phyloP scores from a whole-genome alignment of 225 moss, liverwort and hornwort genomes.

The Marchantia polymorpha region DNA sequence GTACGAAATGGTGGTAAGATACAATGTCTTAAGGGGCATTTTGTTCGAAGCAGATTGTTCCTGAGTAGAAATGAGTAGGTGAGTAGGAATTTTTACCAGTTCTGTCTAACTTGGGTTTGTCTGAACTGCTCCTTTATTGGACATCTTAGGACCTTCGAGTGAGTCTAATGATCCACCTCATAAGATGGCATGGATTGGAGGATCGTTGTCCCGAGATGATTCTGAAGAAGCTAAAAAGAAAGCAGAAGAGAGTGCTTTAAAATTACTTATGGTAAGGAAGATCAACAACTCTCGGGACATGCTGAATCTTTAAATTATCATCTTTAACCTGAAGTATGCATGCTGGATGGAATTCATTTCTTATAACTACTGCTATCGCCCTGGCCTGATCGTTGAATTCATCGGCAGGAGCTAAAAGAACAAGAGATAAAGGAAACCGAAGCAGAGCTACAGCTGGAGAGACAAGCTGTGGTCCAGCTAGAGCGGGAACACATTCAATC shows the following conservation, averaged over 20 bases:
- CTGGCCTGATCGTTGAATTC: not conserved
- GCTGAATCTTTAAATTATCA: not conserved
- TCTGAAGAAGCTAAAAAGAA: conserved; percentile 23
- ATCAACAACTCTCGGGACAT: not conserved
- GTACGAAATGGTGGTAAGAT: conserved; percentile 10
- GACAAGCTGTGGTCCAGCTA: conserved; percentile 26
- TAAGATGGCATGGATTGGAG: conserved; percentile 42
- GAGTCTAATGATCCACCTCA: conserved; percentile 8
- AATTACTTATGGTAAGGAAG: conserved; percentile 27
- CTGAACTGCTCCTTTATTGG: not conserved
- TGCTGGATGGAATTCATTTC: not conserved
- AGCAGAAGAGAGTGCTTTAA: conserved; percentile 27
- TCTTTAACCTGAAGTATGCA: not conserved
- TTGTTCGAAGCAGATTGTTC: not conserved
- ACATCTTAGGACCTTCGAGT: conserved; percentile 12
- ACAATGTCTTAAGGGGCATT: not conserved
- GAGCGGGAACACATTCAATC: conserved; percentile 42
- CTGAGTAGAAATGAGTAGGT: not conserved
- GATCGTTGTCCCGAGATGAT: conserved; percentile 32
- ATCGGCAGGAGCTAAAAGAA: conserved; percentile 32
- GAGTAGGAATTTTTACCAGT: not conserved
- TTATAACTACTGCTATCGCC: not conserved
- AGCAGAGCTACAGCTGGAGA: conserved; percentile 24
- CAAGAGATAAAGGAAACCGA: conserved; percentile 30
- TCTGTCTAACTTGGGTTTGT: not conserved